phyloP scores from a whole-genome alignment of 768 basidiomycete species.

The Podaxis sp. region DNA sequence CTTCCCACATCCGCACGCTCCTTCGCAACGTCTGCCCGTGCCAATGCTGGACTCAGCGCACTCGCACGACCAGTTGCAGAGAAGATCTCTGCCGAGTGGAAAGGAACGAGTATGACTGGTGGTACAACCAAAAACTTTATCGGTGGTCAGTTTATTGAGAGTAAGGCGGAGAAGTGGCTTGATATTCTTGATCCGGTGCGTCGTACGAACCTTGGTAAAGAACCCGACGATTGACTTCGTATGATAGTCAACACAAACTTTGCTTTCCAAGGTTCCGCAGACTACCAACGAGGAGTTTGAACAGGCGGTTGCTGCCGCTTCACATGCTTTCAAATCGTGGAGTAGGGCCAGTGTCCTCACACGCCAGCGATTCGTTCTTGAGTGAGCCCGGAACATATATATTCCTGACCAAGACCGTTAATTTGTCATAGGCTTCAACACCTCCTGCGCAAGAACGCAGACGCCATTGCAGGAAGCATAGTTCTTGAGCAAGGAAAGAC shows the following conservation, averaged over 20 bases:
- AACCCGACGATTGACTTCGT: background rate
- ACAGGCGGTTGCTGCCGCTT: constrained; percentile 79
- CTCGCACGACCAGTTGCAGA: constrained; percentile 63
- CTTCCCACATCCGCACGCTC: constrained; percentile 25
- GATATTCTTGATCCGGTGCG: constrained; percentile 86
- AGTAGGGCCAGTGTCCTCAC: constrained; percentile 79
- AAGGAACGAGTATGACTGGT: constrained; percentile 85
- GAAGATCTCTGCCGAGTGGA: constrained; percentile 73
- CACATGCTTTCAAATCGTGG: constrained; percentile 87
- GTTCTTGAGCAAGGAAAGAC: constrained; percentile 98
- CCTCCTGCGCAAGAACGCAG: constrained; percentile 80
- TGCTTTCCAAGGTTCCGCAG: constrained; percentile 89
- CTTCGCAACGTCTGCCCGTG: constrained; percentile 47
- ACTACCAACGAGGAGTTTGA: constrained; percentile 80
- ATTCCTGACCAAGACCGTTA: constrained; percentile 1
- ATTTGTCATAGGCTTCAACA: constrained; percentile 69
- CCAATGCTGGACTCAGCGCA: constrained; percentile 45
- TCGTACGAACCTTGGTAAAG: background rate
- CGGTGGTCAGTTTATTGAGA: constrained; percentile 86
- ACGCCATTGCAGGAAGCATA: constrained; percentile 84
- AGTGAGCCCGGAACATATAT: constrained; percentile 50
- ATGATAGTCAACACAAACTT: constrained; percentile 80
- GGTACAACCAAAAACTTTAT: constrained; percentile 90
- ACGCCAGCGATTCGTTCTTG: constrained; percentile 84
- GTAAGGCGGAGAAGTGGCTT: constrained; percentile 74